Evolutionary conservation across 495 filamentous ascomycete species (phyloP).

Genomic region (Chaetomidium leptoderma): DNA sequence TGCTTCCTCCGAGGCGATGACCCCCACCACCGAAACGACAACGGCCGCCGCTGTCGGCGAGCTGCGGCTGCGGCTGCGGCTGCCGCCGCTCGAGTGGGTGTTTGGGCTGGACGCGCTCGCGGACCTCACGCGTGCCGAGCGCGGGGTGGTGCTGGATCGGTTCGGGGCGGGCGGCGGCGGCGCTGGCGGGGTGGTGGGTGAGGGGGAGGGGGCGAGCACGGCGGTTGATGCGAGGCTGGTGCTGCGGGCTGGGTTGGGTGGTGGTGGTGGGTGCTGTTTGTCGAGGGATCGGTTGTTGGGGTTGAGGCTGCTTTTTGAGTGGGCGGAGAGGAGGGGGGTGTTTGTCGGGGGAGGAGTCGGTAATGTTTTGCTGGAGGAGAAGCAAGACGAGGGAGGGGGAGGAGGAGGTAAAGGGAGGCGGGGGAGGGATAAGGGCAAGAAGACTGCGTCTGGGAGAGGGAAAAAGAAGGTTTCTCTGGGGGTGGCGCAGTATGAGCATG

Average conservation of each 20-base stretch:
- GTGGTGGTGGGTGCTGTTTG: conserved; percentile 30
- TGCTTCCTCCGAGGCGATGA: not conserved
- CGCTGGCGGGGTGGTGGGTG: conserved; percentile 31
- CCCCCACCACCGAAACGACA: too few species aligned
- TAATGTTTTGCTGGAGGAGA: not conserved
- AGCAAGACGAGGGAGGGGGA: conserved; percentile 1
- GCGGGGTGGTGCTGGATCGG: conserved; percentile 61
- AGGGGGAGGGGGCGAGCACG: conserved; percentile 51
- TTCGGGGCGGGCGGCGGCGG: conserved; percentile 24
- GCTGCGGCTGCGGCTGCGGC: not conserved
- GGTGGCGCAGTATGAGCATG: conserved; percentile 1
- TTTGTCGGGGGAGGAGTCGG: conserved; percentile 1
- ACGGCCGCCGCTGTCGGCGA: not conserved
- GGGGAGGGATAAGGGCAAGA: conserved; percentile 3
- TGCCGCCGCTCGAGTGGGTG: conserved; percentile 66
- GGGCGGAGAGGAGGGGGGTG: conserved; percentile 53
- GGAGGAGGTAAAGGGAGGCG: not conserved
- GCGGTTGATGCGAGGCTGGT: conserved; percentile 75
- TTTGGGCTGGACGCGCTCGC: conserved; percentile 60
- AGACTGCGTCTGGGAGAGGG: conserved; percentile 23
- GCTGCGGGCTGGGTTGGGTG: conserved; percentile 58
- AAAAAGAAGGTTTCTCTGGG: conserved; percentile 31
- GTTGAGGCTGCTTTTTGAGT: conserved; percentile 73
- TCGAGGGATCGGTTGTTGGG: conserved; percentile 69
- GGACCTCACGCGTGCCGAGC: conserved; percentile 70